Evolutionary conservation across 202 grass and related monocot species (phyloP).

Genomic region (Hordeum pubiflorum): DNA sequence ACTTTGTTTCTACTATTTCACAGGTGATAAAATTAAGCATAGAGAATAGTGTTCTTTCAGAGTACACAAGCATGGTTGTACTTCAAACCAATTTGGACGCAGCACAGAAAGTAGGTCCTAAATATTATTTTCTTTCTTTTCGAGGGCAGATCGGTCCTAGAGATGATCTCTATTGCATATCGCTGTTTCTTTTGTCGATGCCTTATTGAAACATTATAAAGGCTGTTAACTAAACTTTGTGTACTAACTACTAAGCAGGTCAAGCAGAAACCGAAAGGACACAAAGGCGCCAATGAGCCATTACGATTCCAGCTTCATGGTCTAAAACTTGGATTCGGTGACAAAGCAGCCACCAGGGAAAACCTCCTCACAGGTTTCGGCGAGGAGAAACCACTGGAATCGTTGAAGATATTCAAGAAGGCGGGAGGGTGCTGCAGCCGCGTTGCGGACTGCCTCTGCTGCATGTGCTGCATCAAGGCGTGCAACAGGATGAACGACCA

Average conservation of each 20-base stretch:
- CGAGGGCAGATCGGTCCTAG: not conserved
- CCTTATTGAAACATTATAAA: not conserved
- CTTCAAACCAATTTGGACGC: slow-evolving; percentile 43
- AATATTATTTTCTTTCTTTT: not conserved
- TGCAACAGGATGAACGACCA: slow-evolving; percentile 76
- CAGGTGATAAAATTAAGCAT: slow-evolving; percentile 74
- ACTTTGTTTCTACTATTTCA: slow-evolving; percentile 5
- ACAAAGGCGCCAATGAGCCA: slow-evolving; percentile 16
- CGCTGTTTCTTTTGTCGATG: not conserved
- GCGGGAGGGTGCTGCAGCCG: slow-evolving; percentile 55
- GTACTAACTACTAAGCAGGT: slow-evolving; percentile 19
- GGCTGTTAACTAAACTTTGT: not conserved
- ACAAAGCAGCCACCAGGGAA: slow-evolving; percentile 53
- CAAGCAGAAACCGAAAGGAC: slow-evolving; percentile 31
- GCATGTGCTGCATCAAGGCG: slow-evolving; percentile 68
- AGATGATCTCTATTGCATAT: not conserved
- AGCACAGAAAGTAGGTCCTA: slow-evolving; percentile 44
- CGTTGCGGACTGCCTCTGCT: slow-evolving; percentile 53
- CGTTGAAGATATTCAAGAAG: slow-evolving; percentile 38
- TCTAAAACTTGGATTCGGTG: slow-evolving; percentile 59
- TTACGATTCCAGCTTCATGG: slow-evolving; percentile 24
- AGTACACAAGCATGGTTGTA: slow-evolving; percentile 73
- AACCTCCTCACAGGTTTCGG: slow-evolving; percentile 40
- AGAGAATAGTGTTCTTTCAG: slow-evolving; percentile 51
- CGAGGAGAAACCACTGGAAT: slow-evolving; percentile 35